These are phyloP conservation scores for Fusarium oxysporum DNA, from an alignment of 2,329 filamentous ascomycete species.

Conservation along the genomic window DNA sequence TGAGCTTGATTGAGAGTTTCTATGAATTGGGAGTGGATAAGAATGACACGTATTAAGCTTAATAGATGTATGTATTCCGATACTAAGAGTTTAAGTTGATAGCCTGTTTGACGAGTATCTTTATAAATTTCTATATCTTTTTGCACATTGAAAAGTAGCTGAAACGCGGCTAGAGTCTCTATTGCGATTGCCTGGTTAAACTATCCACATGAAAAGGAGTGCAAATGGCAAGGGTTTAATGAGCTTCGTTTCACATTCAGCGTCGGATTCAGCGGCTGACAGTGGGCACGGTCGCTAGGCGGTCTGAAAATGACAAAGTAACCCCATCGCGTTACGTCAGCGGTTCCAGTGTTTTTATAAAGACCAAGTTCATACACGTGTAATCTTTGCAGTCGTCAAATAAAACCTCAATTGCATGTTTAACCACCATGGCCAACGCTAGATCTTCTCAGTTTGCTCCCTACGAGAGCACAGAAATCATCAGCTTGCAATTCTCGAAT, in stretches of 20 bases:
- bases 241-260: neutral
- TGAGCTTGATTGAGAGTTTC: neutral
- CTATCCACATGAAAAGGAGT: neutral
- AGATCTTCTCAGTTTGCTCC: neutral
- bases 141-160: neutral
- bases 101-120: too few species aligned
- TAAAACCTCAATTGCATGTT: neutral
- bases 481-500: neutral
- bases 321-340: neutral
- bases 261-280: neutral
- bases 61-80: neutral
- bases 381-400: neutral
- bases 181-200: neutral
- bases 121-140: too few species aligned
- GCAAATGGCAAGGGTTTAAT: neutral
- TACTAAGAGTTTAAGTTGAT: too few species aligned
- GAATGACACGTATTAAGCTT: accelerated
- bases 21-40: neutral
- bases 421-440: neutral
- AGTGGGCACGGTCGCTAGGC: neutral
- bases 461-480: neutral
- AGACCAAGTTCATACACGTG: neutral
- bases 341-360: neutral
- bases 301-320: neutral
- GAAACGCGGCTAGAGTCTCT: neutral